Conservation (phyloP, 768 basidiomycete genomes). For the Boletales sp. region DNA sequence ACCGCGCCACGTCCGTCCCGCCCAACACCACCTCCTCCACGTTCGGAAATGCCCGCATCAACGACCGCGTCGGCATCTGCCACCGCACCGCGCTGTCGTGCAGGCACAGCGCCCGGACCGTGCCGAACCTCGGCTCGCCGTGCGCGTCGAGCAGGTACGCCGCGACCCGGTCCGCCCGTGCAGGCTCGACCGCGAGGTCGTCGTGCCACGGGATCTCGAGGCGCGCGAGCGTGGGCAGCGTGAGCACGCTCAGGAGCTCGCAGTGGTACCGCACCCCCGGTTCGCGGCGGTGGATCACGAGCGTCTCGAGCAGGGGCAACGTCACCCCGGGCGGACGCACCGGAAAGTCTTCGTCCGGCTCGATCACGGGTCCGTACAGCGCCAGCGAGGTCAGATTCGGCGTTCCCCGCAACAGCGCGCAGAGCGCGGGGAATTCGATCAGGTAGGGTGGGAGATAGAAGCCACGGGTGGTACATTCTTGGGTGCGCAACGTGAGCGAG, state of each 20-base stretch:
- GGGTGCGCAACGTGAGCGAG: conserved; percentile 12
- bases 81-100: conserved; percentile 8
- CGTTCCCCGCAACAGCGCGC: conserved; percentile 10
- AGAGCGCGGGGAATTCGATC: conserved; percentile 11
- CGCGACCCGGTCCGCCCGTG: conserved; percentile 1
- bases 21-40: conserved; percentile 14
- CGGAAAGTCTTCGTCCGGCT: conserved; percentile 8
- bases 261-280: conserved; percentile 14
- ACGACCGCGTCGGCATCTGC: conserved; percentile 12
- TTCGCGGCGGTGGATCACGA: conserved; percentile 15
- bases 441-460: conserved; percentile 14
- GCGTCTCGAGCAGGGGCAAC: conserved; percentile 7
- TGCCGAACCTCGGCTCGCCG: conserved; percentile 8
- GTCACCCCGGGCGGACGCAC: neutral
- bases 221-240: conserved; percentile 5
- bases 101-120: conserved; percentile 6
- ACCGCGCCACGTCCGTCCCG: conserved; percentile 6
- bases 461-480: conserved; percentile 4
- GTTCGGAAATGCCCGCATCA: conserved; percentile 15
- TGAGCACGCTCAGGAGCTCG: conserved; percentile 10
- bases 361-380: conserved; percentile 15
- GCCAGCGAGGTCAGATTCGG: conserved; percentile 7
- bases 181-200: conserved; percentile 8
- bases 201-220: conserved; percentile 20
- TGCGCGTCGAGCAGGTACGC: conserved; percentile 9